A percentile compares a stretch with the other conserved stretches of the same genome.
phyloP scores from a whole-genome alignment of 2,329 filamentous ascomycete species.

The Aspergillus sp. region DNA sequence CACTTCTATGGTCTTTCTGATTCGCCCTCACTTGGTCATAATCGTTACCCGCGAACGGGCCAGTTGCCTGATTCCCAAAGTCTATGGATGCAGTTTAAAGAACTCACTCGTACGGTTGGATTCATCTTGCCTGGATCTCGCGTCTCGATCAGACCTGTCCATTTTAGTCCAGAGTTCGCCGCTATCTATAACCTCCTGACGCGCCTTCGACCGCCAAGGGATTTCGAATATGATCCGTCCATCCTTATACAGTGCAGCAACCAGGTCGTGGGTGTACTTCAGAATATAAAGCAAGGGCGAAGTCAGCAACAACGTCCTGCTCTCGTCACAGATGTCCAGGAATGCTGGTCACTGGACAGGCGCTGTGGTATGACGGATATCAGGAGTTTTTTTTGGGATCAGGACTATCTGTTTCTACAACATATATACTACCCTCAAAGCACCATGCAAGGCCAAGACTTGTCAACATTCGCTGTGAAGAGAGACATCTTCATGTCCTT shows the following conservation, averaged over 20 bases:
- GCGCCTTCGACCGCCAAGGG: constrained; percentile 5
- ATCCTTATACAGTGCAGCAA: constrained; percentile 3
- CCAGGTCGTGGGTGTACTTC: background rate
- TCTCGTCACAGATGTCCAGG: background rate
- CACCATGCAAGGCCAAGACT: background rate
- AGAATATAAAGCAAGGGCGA: background rate
- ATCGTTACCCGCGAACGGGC: background rate
- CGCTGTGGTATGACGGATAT: constrained; percentile 15
- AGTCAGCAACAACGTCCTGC: background rate
- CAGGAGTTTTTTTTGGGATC: constrained; percentile 10
- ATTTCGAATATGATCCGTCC: constrained; percentile 9
- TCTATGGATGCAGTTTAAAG: constrained; percentile 9
- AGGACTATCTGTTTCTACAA: constrained; percentile 15
- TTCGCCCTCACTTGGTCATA: constrained; percentile 1
- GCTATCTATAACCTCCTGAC: constrained; percentile 10
- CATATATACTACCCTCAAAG: constrained; percentile 8
- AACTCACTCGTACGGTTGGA: constrained; percentile 2
- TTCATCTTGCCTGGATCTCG: constrained; percentile 6
- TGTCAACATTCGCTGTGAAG: constrained; percentile 2
- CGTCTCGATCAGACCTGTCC: background rate
- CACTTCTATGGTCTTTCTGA: constrained; percentile 15
- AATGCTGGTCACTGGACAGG: constrained; percentile 4
- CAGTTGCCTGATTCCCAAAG: constrained; percentile 8
- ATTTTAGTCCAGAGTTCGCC: constrained; percentile 2
- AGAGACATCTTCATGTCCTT: background rate